phyloP scores from a whole-genome alignment of 1,139 yeast genomes.

The Geotrichum phurueaensis region DNA sequence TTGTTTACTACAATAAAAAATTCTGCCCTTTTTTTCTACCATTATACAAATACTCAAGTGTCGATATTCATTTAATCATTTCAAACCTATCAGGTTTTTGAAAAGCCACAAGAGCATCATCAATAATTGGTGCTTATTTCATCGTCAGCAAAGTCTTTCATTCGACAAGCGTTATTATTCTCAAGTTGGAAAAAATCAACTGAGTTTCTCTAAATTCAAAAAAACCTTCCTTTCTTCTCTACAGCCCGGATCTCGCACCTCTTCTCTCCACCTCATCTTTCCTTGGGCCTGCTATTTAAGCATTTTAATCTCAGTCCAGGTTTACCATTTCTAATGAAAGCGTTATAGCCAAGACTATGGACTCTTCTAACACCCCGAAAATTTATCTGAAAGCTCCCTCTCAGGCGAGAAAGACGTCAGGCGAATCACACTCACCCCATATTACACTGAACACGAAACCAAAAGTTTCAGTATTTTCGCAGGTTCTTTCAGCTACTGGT shows the following conservation, averaged over 20 bases:
- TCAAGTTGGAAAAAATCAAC: conserved; percentile 3
- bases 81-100: not conserved
- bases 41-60: not conserved
- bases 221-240: not conserved
- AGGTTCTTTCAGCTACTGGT: conserved; percentile 13
- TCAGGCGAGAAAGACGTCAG: conserved; percentile 1
- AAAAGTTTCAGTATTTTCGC: conserved; percentile 13
- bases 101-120: not conserved
- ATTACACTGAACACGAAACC: conserved; percentile 1
- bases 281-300: not conserved
- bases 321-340: not conserved
- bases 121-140: not conserved
- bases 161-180: not conserved
- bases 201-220: not conserved
- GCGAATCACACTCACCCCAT: conserved; percentile 6
- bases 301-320: not conserved
- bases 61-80: not conserved
- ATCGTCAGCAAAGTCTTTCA: not conserved
- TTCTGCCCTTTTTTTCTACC: not conserved
- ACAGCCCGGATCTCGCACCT: not conserved
- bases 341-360: conserved; percentile 4
- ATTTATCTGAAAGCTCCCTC: conserved; percentile 12
- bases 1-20: not conserved
- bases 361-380: conserved; percentile 7
- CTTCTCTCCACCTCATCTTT: not conserved